A percentile compares a stretch with the other conserved stretches of the same genome.
Conservation (phyloP, 179 eudicot genomes). For the Dionaea muscipula region DNA sequence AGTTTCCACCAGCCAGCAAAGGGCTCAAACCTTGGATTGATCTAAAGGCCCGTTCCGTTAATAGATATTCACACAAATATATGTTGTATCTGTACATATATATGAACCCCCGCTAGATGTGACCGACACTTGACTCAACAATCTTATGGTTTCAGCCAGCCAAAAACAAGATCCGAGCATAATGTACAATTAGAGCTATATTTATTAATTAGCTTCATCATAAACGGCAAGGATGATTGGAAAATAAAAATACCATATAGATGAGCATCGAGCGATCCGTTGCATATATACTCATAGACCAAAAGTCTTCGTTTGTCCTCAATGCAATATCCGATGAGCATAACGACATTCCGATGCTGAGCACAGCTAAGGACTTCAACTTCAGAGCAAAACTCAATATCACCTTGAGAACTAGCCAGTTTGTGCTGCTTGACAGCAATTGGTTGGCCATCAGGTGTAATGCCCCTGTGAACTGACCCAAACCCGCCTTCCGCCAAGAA, state of each 20-base stretch:
- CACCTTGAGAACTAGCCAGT: constrained; percentile 71
- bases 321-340: constrained; percentile 68
- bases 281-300: constrained; percentile 74
- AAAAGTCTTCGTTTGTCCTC: constrained; percentile 56
- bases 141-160: too few species aligned
- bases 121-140: too few species aligned
- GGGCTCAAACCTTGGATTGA: too few species aligned
- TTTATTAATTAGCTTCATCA: not conserved
- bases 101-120: too few species aligned
- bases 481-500: constrained; percentile 83
- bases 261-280: constrained; percentile 64
- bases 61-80: too few species aligned
- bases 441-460: constrained; percentile 51
- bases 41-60: too few species aligned
- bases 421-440: constrained; percentile 81
- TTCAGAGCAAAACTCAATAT: constrained; percentile 65
- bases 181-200: not conserved
- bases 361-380: constrained; percentile 81
- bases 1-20: too few species aligned
- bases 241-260: constrained; percentile 50
- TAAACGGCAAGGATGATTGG: not conserved
- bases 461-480: constrained; percentile 68
- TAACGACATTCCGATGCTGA: constrained; percentile 80
- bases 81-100: too few species aligned
- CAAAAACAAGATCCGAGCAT: not conserved